Conservation (phyloP, 2,329 filamentous ascomycete genomes). For the Venturiaceae sp. region DNA sequence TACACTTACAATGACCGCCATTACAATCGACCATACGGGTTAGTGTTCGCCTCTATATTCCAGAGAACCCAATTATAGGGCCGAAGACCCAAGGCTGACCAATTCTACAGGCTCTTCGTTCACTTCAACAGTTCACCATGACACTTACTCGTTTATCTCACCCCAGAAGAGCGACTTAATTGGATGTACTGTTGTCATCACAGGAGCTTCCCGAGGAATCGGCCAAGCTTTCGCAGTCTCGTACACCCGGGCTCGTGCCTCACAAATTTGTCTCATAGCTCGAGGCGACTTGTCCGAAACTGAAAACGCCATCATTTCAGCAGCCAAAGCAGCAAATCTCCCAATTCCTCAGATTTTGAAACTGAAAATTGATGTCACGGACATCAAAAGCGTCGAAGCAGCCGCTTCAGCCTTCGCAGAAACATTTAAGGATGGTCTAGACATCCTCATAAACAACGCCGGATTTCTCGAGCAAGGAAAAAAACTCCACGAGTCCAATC, state of each 20-base stretch:
- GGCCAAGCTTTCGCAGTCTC: slow-evolving; percentile 1
- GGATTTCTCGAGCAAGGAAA: background rate
- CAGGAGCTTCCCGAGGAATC: background rate
- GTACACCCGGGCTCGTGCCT: background rate
- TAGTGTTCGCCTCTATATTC: no score
- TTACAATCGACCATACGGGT: no score
- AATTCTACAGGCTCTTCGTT: no score
- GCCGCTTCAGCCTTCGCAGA: background rate
- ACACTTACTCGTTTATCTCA: slow-evolving; percentile 3
- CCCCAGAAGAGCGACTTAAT: background rate
- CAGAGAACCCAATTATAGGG: no score
- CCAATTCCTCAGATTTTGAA: background rate
- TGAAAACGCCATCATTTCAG: background rate
- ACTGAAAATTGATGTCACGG: background rate
- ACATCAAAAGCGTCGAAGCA: background rate
- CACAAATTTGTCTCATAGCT: background rate
- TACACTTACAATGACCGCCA: no score
- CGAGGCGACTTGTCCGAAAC: background rate
- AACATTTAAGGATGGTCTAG: slow-evolving; percentile 1
- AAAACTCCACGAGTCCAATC: background rate
- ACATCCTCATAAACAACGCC: slow-evolving; percentile 2
- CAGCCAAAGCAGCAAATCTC: background rate
- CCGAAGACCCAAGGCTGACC: no score
- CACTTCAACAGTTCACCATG: no score
- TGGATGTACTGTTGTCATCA: background rate